phyloP scores from a whole-genome alignment of 2,329 filamentous ascomycete species.

The Colletotrichum sojae region DNA sequence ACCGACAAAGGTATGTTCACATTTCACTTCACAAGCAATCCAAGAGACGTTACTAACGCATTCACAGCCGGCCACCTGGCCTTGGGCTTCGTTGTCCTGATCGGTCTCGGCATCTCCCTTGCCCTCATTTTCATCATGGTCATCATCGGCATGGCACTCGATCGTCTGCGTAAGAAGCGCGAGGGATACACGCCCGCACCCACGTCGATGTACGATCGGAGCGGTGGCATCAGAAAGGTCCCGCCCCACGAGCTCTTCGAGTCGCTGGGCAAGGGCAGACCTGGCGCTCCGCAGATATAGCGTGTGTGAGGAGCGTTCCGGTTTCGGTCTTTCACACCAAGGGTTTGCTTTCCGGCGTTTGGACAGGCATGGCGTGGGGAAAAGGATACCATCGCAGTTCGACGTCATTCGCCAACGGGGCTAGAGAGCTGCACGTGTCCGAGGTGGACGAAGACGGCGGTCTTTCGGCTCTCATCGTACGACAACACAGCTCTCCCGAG shows the following conservation, averaged over 20 bases:
- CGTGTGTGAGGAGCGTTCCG: constrained; percentile 27
- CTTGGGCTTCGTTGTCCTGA: constrained; percentile 84
- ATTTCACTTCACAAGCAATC: background rate
- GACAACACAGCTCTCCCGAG: constrained; percentile 1
- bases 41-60: constrained; percentile 43
- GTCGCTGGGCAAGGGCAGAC: constrained; percentile 63
- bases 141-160: constrained; percentile 79
- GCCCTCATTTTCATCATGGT: constrained; percentile 84
- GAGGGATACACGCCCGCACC: constrained; percentile 87
- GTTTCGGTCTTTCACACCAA: constrained; percentile 17
- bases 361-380: constrained; percentile 47
- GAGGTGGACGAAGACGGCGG: constrained; percentile 23
- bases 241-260: constrained; percentile 73
- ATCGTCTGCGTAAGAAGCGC: constrained; percentile 81
- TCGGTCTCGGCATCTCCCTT: constrained; percentile 83
- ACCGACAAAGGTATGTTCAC: constrained; percentile 69
- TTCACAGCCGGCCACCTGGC: constrained; percentile 70
- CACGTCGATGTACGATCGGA: constrained; percentile 73
- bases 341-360: constrained; percentile 52
- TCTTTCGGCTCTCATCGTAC: background rate
- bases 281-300: constrained; percentile 67
- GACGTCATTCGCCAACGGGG: constrained; percentile 24
- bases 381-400: constrained; percentile 34
- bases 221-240: constrained; percentile 70
- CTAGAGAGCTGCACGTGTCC: background rate